Evolutionary conservation across 2,329 filamentous ascomycete species (phyloP).

Genomic region (Ophiocordyceps camponoti-floridani): DNA sequence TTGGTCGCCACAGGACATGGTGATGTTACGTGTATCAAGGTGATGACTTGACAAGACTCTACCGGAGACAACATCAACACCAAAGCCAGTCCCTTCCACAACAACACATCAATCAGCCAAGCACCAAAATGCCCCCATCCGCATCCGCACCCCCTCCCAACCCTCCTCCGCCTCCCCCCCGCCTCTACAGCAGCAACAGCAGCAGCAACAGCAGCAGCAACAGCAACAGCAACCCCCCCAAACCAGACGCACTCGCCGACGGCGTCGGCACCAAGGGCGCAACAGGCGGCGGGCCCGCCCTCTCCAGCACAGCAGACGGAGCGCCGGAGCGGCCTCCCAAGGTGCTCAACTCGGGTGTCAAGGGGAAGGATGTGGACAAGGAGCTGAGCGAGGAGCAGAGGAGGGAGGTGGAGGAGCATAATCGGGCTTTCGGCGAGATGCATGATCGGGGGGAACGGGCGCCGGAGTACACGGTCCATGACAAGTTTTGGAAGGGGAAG

Average conservation of each 20-base stretch:
- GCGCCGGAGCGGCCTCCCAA: conserved; percentile 26
- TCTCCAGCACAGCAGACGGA: conserved; percentile 12
- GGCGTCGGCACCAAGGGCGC: conserved; percentile 12
- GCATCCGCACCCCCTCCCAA: too few relatives aligned
- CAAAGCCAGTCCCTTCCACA: too few relatives aligned
- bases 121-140: too few relatives aligned
- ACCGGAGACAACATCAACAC: too few relatives aligned
- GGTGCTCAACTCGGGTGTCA: conserved; percentile 28
- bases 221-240: background rate
- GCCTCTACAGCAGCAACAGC: background rate
- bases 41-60: too few relatives aligned
- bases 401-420: conserved; percentile 39
- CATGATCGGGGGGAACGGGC: conserved; percentile 27
- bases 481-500: conserved; percentile 29
- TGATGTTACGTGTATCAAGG: too few relatives aligned
- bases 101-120: too few relatives aligned
- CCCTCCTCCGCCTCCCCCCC: background rate
- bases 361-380: conserved; percentile 11
- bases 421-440: conserved; percentile 35
- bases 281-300: conserved; percentile 20
- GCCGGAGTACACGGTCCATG: conserved; percentile 31
- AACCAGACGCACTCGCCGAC: background rate
- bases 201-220: background rate
- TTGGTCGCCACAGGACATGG: too few relatives aligned
- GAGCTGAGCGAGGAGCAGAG: conserved; percentile 30